These are phyloP conservation scores for Ustilago cynodontis DNA, from an alignment of 1,284 basidiomycete genomes.

Conservation along the genomic window DNA sequence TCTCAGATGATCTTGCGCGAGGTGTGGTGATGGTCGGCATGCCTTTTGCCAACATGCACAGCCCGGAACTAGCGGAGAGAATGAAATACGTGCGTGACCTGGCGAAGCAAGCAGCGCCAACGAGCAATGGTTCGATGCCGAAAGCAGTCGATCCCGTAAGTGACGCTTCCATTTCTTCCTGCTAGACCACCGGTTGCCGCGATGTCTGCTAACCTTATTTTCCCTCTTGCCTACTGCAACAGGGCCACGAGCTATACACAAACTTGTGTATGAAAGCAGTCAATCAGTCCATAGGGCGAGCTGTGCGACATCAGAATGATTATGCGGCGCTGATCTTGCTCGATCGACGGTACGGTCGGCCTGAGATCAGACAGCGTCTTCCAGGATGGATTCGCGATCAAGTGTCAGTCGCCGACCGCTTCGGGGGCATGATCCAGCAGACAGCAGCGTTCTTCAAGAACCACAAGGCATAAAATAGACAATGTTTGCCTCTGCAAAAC, in stretches of 20 bases:
- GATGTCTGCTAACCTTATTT: neutral
- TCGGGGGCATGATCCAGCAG: constrained; percentile 80
- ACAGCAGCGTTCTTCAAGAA: constrained; percentile 70
- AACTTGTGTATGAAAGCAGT: constrained; percentile 88
- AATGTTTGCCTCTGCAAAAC: neutral
- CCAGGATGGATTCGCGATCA: constrained; percentile 78
- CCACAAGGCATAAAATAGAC: constrained; percentile 10
- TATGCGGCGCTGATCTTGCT: constrained; percentile 66
- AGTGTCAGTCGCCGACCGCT: constrained; percentile 77
- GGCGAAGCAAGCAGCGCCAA: constrained; percentile 15
- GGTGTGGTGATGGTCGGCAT: constrained; percentile 88
- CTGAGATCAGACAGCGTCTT: constrained; percentile 57
- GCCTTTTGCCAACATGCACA: constrained; percentile 92
- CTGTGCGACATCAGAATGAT: constrained; percentile 66
- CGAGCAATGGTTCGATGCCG: neutral
- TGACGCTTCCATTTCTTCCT: neutral
- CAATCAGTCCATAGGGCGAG: constrained; percentile 93
- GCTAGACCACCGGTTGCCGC: neutral
- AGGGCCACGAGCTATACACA: constrained; percentile 64
- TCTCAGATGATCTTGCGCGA: constrained; percentile 83
- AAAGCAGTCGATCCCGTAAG: constrained; percentile 34
- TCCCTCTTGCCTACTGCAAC: neutral
- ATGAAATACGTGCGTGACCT: constrained; percentile 74
- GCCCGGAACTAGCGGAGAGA: constrained; percentile 88
- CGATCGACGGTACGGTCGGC: constrained; percentile 59